These are phyloP conservation scores for Wickerhamomyces xylosicus DNA, from an alignment of 805 yeast species.

Conservation along the genomic window DNA sequence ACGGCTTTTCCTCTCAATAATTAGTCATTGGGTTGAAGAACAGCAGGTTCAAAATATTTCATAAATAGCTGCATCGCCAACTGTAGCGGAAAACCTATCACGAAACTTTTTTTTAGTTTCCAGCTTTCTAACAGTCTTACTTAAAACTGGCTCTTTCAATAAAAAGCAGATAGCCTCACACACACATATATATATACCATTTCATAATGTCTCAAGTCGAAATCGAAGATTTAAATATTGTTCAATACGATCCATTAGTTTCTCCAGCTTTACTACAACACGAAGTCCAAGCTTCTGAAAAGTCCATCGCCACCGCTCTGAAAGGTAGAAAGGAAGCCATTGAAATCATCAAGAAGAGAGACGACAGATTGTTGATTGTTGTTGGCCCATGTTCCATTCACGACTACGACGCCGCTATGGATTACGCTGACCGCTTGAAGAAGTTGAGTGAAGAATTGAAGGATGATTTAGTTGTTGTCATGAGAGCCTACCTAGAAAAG, in stretches of 20 bases:
- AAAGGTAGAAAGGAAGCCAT: conserved; percentile 70
- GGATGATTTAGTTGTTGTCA: conserved; percentile 73
- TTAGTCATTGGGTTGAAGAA: background rate
- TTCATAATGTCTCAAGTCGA: conserved; percentile 12
- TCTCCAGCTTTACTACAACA: conserved; percentile 87
- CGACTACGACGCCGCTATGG: conserved; percentile 87
- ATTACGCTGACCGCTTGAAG: conserved; percentile 64
- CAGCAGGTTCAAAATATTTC: no score
- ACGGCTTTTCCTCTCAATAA: background rate
- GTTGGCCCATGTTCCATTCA: conserved; percentile 98
- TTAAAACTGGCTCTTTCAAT: background rate
- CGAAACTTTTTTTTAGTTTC: no score
- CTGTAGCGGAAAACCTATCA: no score
- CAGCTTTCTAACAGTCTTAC: no score
- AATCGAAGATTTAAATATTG: conserved; percentile 65
- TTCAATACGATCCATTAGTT: conserved; percentile 88
- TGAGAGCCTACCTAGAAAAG: conserved; percentile 97
- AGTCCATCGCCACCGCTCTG: conserved; percentile 52
- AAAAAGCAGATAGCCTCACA: background rate
- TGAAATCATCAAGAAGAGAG: conserved; percentile 66
- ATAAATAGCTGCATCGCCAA: no score
- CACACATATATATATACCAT: background rate
- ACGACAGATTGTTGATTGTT: conserved; percentile 80
- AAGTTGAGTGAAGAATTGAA: conserved; percentile 50
- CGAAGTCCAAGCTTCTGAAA: conserved; percentile 60